phyloP scores from a whole-genome alignment of 2,329 filamentous ascomycete species.

The Fusarium chlamydosporum region DNA sequence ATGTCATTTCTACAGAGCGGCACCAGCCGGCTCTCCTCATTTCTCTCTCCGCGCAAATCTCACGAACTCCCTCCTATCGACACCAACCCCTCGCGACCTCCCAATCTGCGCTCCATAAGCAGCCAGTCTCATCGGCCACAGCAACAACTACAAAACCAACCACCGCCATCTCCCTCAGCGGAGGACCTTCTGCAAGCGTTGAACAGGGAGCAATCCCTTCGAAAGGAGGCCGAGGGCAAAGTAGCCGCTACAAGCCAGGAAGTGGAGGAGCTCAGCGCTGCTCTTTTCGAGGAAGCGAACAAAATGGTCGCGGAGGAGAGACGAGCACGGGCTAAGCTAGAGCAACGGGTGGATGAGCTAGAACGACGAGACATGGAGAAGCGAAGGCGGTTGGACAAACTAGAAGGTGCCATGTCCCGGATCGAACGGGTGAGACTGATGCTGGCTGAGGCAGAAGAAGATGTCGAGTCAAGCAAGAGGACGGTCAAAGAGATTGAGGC shows the following conservation, averaged over 20 bases:
- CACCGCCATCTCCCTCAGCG: constrained; percentile 50
- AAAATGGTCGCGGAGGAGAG: constrained; percentile 88
- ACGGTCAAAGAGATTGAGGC: constrained; percentile 40
- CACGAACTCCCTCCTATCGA: constrained; percentile 51
- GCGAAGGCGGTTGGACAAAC: constrained; percentile 73
- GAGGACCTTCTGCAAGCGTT: constrained; percentile 74
- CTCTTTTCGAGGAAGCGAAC: constrained; percentile 85
- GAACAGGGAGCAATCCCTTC: constrained; percentile 74
- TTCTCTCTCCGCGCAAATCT: constrained; percentile 64
- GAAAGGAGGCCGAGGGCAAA: constrained; percentile 77
- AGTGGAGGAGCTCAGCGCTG: constrained; percentile 82
- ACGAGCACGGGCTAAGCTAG: constrained; percentile 76
- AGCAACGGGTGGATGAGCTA: constrained; percentile 77
- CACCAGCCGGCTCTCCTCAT: constrained; percentile 62
- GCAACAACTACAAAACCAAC: constrained; percentile 14
- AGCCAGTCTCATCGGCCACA: constrained; percentile 34
- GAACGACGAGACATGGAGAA: constrained; percentile 80
- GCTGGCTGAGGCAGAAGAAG: constrained; percentile 59
- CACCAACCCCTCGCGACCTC: constrained; percentile 33
- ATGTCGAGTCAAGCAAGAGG: constrained; percentile 41
- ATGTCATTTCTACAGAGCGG: constrained; percentile 63
- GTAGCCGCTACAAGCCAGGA: constrained; percentile 76
- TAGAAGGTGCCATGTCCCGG: constrained; percentile 78
- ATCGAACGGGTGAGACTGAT: constrained; percentile 79
- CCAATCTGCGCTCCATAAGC: constrained; percentile 38